Evolutionary conservation across 2,329 filamentous ascomycete species (phyloP).

Genomic region (Neocatenulostroma microsporum): DNA sequence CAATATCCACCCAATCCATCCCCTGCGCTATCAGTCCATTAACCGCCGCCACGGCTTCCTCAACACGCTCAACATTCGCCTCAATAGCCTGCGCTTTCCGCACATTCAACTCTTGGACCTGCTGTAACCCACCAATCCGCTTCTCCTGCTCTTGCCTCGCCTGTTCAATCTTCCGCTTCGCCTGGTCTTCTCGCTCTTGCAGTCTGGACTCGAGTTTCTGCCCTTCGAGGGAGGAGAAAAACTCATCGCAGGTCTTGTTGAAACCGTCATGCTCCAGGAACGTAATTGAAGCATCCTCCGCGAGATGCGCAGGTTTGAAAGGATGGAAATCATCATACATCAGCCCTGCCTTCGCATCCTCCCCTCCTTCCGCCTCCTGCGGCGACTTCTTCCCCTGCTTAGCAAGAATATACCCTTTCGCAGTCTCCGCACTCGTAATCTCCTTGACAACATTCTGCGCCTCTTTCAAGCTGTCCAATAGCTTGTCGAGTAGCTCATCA

Average conservation of each 20-base stretch:
- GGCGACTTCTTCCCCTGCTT: constrained; percentile 40
- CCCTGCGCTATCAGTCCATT: constrained; percentile 86
- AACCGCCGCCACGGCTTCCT: constrained; percentile 86
- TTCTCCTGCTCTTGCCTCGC: constrained; percentile 76
- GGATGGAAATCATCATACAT: constrained; percentile 95
- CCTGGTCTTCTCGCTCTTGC: constrained; percentile 70
- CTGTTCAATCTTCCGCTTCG: constrained; percentile 77
- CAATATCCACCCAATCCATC: constrained; percentile 97
- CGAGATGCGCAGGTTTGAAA: constrained; percentile 75
- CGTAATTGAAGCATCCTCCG: constrained; percentile 55
- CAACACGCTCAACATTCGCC: constrained; percentile 80
- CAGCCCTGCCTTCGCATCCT: constrained; percentile 38
- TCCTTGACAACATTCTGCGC: constrained; percentile 62
- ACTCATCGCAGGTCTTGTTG: constrained; percentile 91
- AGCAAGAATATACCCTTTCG: constrained; percentile 83
- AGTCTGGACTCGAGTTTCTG: constrained; percentile 82
- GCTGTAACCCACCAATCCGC: constrained; percentile 73
- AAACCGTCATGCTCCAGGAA: constrained; percentile 75
- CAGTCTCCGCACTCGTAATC: constrained; percentile 57
- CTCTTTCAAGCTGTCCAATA: constrained; percentile 61
- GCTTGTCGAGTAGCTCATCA: constrained; percentile 54
- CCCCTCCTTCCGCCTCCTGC: constrained; percentile 11
- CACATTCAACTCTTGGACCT: constrained; percentile 72
- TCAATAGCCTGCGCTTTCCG: constrained; percentile 86
- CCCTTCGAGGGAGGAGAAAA: constrained; percentile 92